phyloP scores from a whole-genome alignment of 2,329 filamentous ascomycete species.

The Pleoardoris graminearum region DNA sequence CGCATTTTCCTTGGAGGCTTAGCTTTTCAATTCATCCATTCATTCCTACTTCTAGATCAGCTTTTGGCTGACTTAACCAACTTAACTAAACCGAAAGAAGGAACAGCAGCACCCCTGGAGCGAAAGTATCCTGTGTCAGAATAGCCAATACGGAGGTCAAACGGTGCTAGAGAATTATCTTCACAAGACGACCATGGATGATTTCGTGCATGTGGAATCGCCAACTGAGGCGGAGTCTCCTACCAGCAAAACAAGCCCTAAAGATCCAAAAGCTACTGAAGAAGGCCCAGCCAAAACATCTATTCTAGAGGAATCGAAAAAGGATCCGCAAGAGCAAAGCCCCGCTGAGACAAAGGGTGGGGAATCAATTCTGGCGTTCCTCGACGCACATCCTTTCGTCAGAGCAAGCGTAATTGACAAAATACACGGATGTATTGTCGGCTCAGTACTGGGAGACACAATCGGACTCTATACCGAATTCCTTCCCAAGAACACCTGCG shows the following conservation, averaged over 20 bases:
- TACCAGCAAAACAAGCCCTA: background rate
- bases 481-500: conserved; percentile 44
- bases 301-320: too few species aligned
- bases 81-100: too few species aligned
- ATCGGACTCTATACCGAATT: conserved; percentile 61
- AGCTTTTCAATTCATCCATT: too few species aligned
- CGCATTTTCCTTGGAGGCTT: too few species aligned
- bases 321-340: too few species aligned
- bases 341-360: too few species aligned
- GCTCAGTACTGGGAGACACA: conserved; percentile 58
- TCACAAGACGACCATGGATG: conserved; percentile 9
- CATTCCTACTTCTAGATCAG: too few species aligned
- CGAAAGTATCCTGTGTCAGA: too few species aligned
- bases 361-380: conserved; percentile 27
- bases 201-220: conserved; percentile 20
- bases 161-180: too few species aligned
- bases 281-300: background rate
- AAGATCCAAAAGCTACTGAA: background rate
- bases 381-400: conserved; percentile 35
- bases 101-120: too few species aligned
- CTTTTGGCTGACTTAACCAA: too few species aligned
- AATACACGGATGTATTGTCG: conserved; percentile 53
- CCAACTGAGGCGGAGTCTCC: conserved; percentile 1
- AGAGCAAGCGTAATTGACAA: conserved; percentile 38
- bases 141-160: too few species aligned